Evolutionary conservation across 192 early-diverging fungal genomes (phyloP).

Genomic region (Backusella luteola): DNA sequence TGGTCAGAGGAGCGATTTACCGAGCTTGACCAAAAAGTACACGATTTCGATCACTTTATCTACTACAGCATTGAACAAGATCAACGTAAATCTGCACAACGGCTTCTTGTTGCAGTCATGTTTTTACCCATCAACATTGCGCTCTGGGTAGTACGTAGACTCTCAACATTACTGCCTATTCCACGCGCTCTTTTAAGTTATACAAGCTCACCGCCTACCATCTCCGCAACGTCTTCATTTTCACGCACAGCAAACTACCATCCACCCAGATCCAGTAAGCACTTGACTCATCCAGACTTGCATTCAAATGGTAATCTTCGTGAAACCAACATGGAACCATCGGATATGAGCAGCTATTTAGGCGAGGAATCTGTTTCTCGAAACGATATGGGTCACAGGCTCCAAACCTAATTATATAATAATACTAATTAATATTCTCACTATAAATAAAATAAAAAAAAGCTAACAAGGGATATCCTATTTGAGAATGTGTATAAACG

Average conservation of each 20-base stretch:
- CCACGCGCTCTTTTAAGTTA: conserved; percentile 16
- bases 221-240: neutral
- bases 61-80: conserved; percentile 52
- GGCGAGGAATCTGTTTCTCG: neutral
- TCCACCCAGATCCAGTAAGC: neutral
- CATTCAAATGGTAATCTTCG: neutral
- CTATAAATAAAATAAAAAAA: neutral
- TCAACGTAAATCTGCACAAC: conserved; percentile 39
- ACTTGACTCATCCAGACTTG: conserved; percentile 15
- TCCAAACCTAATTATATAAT: neutral
- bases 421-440: neutral
- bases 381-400: conserved; percentile 5
- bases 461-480: neutral
- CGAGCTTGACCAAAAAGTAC: conserved; percentile 50
- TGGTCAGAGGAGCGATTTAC: conserved; percentile 57
- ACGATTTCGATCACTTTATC: conserved; percentile 52
- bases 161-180: conserved; percentile 31
- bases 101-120: conserved; percentile 34
- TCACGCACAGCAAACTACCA: neutral
- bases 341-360: neutral
- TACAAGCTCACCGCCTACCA: neutral
- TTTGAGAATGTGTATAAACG: neutral
- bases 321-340: neutral
- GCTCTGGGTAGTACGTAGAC: conserved; percentile 23
- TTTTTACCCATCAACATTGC: conserved; percentile 56